A percentile compares a stretch with the other conserved stretches of the same genome.
These are phyloP conservation scores for Alternaria hordeiaustralica DNA, from an alignment of 2,329 filamentous ascomycete species.

Conservation along the genomic window DNA sequence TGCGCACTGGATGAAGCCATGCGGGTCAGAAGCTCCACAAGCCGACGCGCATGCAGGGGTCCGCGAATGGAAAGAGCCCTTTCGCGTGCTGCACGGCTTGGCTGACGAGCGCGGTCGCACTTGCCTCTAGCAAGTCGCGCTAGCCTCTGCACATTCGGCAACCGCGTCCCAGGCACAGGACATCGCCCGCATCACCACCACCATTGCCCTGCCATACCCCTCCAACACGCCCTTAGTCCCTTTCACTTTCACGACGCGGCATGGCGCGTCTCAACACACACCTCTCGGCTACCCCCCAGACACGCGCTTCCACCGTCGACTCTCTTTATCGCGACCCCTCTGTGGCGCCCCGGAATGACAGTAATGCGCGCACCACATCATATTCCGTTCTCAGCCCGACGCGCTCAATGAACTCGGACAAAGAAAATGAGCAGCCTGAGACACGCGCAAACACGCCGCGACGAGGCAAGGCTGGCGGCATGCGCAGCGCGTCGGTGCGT, in stretches of 20 bases:
- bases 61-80: conserved; percentile 20
- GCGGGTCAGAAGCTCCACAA: conserved; percentile 7
- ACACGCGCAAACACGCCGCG: conserved; percentile 37
- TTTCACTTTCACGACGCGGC: background rate
- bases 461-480: conserved; percentile 53
- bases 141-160: conserved; percentile 18
- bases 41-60: conserved; percentile 20
- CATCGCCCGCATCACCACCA: conserved; percentile 5
- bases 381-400: conserved; percentile 44
- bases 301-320: conserved; percentile 40
- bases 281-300: conserved; percentile 37
- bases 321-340: conserved; percentile 49
- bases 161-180: conserved; percentile 14
- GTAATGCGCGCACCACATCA: conserved; percentile 30
- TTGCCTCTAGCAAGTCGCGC: conserved; percentile 25
- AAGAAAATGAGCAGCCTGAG: conserved; percentile 51
- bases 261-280: conserved; percentile 49
- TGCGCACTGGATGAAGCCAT: background rate
- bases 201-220: background rate
- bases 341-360: conserved; percentile 23
- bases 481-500: conserved; percentile 35
- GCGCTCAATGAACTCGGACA: conserved; percentile 49
- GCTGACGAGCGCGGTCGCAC: conserved; percentile 24
- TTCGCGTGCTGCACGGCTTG: conserved; percentile 28
- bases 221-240: background rate